Base-by-base conservation (phyloP, 495 filamentous ascomycete species). In the Xylaria telfairii region DNA sequence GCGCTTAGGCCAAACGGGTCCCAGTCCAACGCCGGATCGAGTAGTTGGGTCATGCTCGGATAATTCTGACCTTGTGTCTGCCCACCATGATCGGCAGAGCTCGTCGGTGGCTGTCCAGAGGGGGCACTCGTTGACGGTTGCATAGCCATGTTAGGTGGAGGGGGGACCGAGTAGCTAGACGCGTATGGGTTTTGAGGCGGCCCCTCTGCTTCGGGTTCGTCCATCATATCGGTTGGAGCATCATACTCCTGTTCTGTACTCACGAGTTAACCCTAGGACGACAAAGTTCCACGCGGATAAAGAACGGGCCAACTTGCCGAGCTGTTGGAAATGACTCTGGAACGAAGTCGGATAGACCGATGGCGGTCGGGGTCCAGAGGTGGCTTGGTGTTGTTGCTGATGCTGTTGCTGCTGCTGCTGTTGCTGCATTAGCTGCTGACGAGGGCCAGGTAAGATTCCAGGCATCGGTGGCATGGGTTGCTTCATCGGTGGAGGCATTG, bases 181-280 rank as follows among this genome's bases (percentile, higher is more conserved):
- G 92, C 87, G 74, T 91, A 94, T 3, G 92, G 88, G 26, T 89
- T 90, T 32, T 91, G 86, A 26, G 90, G 90, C 32, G 90, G 87
- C n/a, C 89, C 88, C 68, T 92, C 89, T 24, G 61, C 84, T 41
- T 91, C 90, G 73, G 88, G 78, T 41, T 97, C 95, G 78, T 98
- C 95, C 79, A 96, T 89, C 87, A 97, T 92, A 73, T 97, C 94
- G 77, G 92, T 90, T 85, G 96, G 92, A 67, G 96, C 94, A 82
- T 99, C 96, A 85, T 98, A 98, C 86, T 99, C 96, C 87, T 97
- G 95, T 86, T 98, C 96, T 99, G 88, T 87, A 90, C 81, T 87
- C 83, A 92, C 86, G 86, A 79, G 88, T 88, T 93, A 83, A 92
- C 84, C 83, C 89, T 93, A 92, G 91, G 90, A 93, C 90, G 87